Base-by-base conservation (phyloP, 2,329 filamentous ascomycete species). In the Tympanopsis confertula region DNA sequence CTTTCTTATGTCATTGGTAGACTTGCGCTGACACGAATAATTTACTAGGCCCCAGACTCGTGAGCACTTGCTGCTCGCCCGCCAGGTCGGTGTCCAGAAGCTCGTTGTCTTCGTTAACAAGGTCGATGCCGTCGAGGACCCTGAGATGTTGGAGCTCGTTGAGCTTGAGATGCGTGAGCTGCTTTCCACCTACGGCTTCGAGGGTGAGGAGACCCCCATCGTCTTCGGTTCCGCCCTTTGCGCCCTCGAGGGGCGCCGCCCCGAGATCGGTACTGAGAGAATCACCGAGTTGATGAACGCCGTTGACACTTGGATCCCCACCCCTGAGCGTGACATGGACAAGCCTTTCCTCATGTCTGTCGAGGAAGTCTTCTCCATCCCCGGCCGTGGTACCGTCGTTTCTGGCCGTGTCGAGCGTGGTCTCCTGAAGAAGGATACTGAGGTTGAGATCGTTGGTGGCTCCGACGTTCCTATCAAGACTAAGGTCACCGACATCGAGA, bases 101-200 rank as follows among this genome's bases (percentile, higher is more conserved):
- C 89, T 96, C 50, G 91, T 98, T 47, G 93, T 98, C 51, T 98
- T 98, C 62, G 91, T 98, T 65, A 98, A 98, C 84, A 98, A 98
- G 77, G 76, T 96, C 59, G 91, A 98, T 62, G 86, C 87, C 48
- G 78, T 98, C 45, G 89, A 96, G 51, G 91, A 98, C 70, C 84
- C 86, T 44, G 91, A 98, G 68, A 98, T 98, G 91, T 77, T 98
- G 78, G 91, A 98, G 70, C 85, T 98, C 42, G 91, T 98, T 59
- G 91, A 98, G 77, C 94, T 98, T 83, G 91, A 98, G 72, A 98
- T 98, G 91, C 86, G 91, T 57, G 91, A 98, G 69, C 80, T 98
- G 39, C 82, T 98, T 43, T 77, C 57, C 54, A 82, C 79, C 51
- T 98, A 98, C 65, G 88, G 87, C 44, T 98, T 98, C 61, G 91